Base-by-base conservation (phyloP, 2,329 filamentous ascomycete species). In the Paramyrothecium sp. region DNA sequence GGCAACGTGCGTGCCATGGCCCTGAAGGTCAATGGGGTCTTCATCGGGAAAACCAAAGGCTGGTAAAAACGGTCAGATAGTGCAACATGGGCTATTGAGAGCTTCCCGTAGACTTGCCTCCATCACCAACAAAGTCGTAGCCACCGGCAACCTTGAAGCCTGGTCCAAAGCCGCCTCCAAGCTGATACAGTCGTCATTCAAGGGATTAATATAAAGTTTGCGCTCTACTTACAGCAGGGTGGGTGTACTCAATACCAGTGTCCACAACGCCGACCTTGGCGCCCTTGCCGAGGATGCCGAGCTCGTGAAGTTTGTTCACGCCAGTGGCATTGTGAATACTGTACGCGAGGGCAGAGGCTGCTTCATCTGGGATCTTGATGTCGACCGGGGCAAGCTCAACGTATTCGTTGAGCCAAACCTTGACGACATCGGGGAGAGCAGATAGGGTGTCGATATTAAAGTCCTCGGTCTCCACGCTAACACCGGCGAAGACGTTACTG, bases 1-100 rank as follows among this genome's bases (percentile, higher is more conserved):
- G 33, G 68, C 60, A 2, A 71, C 67, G 41, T 71, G 69, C 10
- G 67, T 69, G n/a, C 38, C 38, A 51, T 69, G 65, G n/a, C 67
- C 69, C 17, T 61, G 26, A 1, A 62, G 54, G 21, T 70, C 68
- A 7, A 57, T 56, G 2, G 69, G 69, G 44, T 71, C 67, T 8
- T 59, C 61, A 53, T 69, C 61, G 0, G 69, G 68, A 1, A 30
- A 5, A 10, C 26, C n/a, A n/a, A 10, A 30, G 26, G 26, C 26
- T 30, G n/a, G n/a, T n/a, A n/a, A n/a, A n/a, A n/a, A n/a, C 26
- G 26, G 26, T 10, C 26, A 10, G 26, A 30, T n/a, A n/a, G n/a
- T n/a, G n/a, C n/a, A n/a, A n/a, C n/a, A n/a, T n/a, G n/a, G n/a
- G n/a, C n/a, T n/a, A n/a, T n/a, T n/a, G n/a, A n/a, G n/a, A n/a